Evolutionary conservation across 345 rosid genomes (phyloP).

Genomic region (Moricandia arvensis): DNA sequence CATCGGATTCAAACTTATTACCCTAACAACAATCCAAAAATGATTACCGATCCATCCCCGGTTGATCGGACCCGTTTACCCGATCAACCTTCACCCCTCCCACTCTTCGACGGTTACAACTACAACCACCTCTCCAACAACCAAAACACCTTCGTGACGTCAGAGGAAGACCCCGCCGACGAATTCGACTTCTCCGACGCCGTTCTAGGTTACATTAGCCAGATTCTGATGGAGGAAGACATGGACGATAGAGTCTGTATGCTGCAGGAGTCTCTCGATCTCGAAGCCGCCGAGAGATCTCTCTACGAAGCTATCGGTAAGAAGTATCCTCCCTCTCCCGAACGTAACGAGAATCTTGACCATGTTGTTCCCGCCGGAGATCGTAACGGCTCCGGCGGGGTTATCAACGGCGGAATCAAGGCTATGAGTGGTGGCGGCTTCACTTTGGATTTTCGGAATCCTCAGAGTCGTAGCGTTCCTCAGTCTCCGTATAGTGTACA

Average conservation of each 20-base stretch:
- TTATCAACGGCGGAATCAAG: background rate
- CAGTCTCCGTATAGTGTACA: slow-evolving; percentile 52
- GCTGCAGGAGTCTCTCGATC: slow-evolving; percentile 87
- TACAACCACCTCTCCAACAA: slow-evolving; percentile 32
- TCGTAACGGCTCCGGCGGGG: background rate
- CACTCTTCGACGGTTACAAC: slow-evolving; percentile 43
- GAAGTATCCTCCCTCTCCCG: slow-evolving; percentile 90
- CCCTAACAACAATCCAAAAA: background rate
- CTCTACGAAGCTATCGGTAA: slow-evolving; percentile 86
- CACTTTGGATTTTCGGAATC: slow-evolving; percentile 30
- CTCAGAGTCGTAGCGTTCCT: slow-evolving; percentile 37
- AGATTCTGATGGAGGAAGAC: slow-evolving; percentile 91
- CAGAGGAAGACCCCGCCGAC: slow-evolving; percentile 55
- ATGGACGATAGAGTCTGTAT: slow-evolving; percentile 71
- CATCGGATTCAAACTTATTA: background rate
- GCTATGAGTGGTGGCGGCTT: slow-evolving; percentile 32
- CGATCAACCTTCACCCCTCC: slow-evolving; percentile 42
- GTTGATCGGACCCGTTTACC: slow-evolving; percentile 42
- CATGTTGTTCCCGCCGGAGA: slow-evolving; percentile 36
- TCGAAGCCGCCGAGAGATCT: slow-evolving; percentile 84
- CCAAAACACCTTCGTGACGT: slow-evolving; percentile 14
- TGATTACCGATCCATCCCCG: slow-evolving; percentile 58
- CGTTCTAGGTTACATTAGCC: slow-evolving; percentile 70
- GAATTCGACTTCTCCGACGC: slow-evolving; percentile 86
- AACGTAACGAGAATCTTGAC: slow-evolving; percentile 35